Evolutionary conservation across 441 rosid genomes (phyloP).

Genomic region (Populus hybrid): DNA sequence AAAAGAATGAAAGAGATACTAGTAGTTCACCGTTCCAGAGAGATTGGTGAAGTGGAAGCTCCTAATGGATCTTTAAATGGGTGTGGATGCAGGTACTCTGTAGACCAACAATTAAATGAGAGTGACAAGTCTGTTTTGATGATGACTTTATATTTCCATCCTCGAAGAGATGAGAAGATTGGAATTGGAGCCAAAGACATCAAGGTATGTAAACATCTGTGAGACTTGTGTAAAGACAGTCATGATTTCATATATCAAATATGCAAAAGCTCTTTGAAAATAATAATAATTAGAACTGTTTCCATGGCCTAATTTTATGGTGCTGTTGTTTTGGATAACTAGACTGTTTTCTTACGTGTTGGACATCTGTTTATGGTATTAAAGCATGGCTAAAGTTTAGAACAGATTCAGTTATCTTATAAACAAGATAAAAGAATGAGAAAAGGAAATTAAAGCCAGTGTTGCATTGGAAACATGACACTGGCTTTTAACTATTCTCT

Average conservation of each 20-base stretch:
- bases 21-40: background rate
- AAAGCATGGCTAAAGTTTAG: background rate
- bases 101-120: constrained; percentile 53
- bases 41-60: background rate
- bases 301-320: background rate
- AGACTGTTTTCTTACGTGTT: background rate
- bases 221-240: background rate
- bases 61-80: constrained; percentile 9
- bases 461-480: background rate
- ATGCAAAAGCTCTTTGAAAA: background rate
- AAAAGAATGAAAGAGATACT: background rate
- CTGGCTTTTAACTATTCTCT: background rate
- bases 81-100: constrained; percentile 49
- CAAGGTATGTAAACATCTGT: constrained; percentile 39
- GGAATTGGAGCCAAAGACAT: constrained; percentile 67
- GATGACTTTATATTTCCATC: constrained; percentile 75
- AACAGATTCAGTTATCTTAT: background rate
- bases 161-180: constrained; percentile 68
- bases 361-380: background rate
- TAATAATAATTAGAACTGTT: background rate
- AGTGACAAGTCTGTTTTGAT: constrained; percentile 44
- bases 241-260: background rate
- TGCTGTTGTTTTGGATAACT: background rate
- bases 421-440: background rate
- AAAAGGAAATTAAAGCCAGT: background rate